Conservation (phyloP, 75 land plant species). For the Sequoiadendron giganteum region DNA sequence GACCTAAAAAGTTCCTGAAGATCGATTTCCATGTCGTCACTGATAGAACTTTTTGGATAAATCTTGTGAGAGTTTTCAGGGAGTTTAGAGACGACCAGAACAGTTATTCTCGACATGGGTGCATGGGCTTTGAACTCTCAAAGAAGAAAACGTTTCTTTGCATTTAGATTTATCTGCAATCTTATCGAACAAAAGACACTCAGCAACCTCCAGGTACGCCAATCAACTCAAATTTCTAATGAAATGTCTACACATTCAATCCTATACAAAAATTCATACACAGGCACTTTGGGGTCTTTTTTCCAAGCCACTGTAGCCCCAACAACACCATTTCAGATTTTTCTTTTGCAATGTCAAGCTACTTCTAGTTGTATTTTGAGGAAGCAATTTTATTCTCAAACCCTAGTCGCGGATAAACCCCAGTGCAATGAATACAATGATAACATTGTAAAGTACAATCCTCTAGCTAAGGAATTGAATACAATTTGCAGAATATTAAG, state of each 20-base stretch:
- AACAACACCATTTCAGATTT: background rate
- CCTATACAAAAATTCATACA: background rate
- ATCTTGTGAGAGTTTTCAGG: too few species aligned
- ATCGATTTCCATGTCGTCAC: too few species aligned
- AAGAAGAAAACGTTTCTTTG: background rate
- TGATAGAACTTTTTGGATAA: too few species aligned
- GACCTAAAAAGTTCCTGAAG: too few species aligned
- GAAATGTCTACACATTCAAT: background rate
- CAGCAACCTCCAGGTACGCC: background rate
- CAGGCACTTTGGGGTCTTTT: background rate
- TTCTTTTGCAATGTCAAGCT: background rate
- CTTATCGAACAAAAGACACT: background rate
- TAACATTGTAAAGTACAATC: background rate
- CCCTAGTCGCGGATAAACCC: background rate
- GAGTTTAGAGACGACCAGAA: background rate
- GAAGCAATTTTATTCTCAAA: background rate
- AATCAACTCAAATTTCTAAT: background rate
- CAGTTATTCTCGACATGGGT: background rate
- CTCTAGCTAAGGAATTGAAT: conserved; percentile 14
- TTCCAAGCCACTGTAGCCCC: background rate
- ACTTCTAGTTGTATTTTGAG: background rate
- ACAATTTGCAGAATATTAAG: conserved; percentile 47
- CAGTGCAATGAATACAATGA: background rate
- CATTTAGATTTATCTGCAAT: background rate
- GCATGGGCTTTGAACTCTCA: background rate